These are phyloP conservation scores for Chiua virens DNA, from an alignment of 768 basidiomycete species.

Conservation along the genomic window DNA sequence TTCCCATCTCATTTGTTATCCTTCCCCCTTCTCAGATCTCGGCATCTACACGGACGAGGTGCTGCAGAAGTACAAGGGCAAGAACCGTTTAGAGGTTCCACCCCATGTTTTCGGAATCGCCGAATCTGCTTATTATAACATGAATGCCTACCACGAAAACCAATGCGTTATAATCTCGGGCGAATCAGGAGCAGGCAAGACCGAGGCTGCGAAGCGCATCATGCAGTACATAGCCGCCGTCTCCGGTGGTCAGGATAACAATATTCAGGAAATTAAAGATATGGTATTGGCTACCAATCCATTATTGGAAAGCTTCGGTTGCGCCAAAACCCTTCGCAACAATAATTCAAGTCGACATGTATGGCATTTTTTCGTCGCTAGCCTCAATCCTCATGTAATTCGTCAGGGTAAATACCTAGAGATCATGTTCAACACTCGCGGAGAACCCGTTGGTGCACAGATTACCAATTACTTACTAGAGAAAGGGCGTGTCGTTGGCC, in stretches of 20 bases:
- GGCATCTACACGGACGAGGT: slow-evolving; percentile 96
- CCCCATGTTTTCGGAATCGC: slow-evolving; percentile 98
- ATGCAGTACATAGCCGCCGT: slow-evolving; percentile 99
- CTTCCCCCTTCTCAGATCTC: slow-evolving; percentile 58
- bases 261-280: slow-evolving; percentile 97
- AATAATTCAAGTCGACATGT: slow-evolving; percentile 99
- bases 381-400: slow-evolving; percentile 13
- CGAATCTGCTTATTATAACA: slow-evolving; percentile 96
- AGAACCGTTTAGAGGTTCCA: slow-evolving; percentile 96
- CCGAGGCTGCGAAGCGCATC: slow-evolving; percentile 97
- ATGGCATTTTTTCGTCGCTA: slow-evolving; percentile 35
- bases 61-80: slow-evolving; percentile 84
- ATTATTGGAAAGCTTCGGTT: slow-evolving; percentile 95
- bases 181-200: slow-evolving; percentile 98
- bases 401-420: slow-evolving; percentile 95
- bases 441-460: slow-evolving; percentile 95
- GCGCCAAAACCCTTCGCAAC: slow-evolving; percentile 97
- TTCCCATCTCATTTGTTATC: slow-evolving; percentile 5
- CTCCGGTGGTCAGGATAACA: slow-evolving; percentile 81
- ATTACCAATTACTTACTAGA: slow-evolving; percentile 98
- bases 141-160: slow-evolving; percentile 99
- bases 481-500: slow-evolving; percentile 95
- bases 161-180: slow-evolving; percentile 99
- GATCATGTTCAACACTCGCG: slow-evolving; percentile 95
- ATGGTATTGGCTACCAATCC: slow-evolving; percentile 99